Evolutionary conservation across 345 rosid species (phyloP).

Genomic region (Salix exigua): DNA sequence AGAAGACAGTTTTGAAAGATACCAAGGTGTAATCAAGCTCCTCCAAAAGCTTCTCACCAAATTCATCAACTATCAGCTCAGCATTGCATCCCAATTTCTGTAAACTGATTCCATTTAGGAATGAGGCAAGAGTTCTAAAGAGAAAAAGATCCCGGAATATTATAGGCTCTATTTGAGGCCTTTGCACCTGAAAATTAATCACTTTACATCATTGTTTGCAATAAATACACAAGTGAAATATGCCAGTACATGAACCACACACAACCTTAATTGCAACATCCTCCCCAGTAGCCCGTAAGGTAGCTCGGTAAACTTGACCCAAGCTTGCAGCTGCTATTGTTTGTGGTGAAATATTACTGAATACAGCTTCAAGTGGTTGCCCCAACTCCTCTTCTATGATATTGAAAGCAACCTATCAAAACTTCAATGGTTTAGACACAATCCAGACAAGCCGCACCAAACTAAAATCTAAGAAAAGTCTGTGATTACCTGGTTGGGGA

Average conservation of each 20-base stretch:
- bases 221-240: constrained; percentile 3
- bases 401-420: constrained; percentile 72
- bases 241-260: constrained; percentile 2
- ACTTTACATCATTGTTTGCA: neutral
- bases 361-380: constrained; percentile 77
- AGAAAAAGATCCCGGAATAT: constrained; percentile 93
- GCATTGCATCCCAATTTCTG: constrained; percentile 95
- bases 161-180: constrained; percentile 90
- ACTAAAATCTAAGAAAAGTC: neutral
- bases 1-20: constrained; percentile 25
- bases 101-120: constrained; percentile 80
- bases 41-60: constrained; percentile 96
- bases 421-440: constrained; percentile 14
- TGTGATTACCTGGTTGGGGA: constrained; percentile 76
- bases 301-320: constrained; percentile 98
- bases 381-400: constrained; percentile 95
- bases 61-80: constrained; percentile 93
- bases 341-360: constrained; percentile 72
- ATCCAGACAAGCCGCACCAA: neutral
- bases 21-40: constrained; percentile 98
- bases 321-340: constrained; percentile 98
- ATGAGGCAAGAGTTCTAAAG: constrained; percentile 89
- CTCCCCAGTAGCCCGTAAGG: constrained; percentile 77
- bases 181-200: constrained; percentile 63
- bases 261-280: constrained; percentile 97